These are phyloP conservation scores for Leishmania aethiopica DNA, from an alignment of 208 protist species.

Conservation along the genomic window DNA sequence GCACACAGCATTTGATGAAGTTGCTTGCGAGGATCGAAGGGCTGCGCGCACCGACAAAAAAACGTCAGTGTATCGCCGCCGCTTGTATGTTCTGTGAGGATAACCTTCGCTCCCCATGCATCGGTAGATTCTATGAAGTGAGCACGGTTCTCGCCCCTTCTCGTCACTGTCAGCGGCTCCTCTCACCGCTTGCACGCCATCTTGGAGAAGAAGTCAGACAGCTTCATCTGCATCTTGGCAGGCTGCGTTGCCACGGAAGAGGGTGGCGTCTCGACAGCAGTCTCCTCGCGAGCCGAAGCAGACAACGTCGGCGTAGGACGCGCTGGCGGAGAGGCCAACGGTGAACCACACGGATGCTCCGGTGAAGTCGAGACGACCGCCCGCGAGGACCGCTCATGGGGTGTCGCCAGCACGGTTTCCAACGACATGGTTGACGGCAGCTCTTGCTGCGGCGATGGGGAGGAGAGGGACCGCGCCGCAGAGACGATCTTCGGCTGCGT, in stretches of 20 bases:
- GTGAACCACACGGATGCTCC: background rate
- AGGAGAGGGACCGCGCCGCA: conserved; percentile 5
- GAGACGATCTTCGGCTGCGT: conserved; percentile 36
- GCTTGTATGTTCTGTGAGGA: background rate
- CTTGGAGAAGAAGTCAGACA: conserved; percentile 86
- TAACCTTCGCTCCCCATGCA: background rate
- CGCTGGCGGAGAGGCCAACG: conserved; percentile 11
- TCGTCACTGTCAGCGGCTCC: background rate
- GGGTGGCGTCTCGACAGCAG: background rate
- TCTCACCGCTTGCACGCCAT: conserved; percentile 69
- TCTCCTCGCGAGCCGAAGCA: background rate
- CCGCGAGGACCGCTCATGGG: background rate
- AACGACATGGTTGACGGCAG: background rate
- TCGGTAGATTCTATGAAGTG: background rate
- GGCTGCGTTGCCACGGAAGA: conserved; percentile 9
- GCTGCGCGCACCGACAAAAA: background rate
- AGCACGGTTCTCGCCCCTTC: background rate
- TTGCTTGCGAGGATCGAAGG: background rate
- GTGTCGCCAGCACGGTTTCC: background rate
- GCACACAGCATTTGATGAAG: background rate
- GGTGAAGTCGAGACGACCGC: background rate
- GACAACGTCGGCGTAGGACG: background rate
- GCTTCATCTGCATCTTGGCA: conserved; percentile 62
- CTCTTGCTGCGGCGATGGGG: background rate
- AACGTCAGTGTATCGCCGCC: background rate